phyloP scores from a whole-genome alignment of 2,329 filamentous ascomycete genomes.

The Verticillium nubilum region DNA sequence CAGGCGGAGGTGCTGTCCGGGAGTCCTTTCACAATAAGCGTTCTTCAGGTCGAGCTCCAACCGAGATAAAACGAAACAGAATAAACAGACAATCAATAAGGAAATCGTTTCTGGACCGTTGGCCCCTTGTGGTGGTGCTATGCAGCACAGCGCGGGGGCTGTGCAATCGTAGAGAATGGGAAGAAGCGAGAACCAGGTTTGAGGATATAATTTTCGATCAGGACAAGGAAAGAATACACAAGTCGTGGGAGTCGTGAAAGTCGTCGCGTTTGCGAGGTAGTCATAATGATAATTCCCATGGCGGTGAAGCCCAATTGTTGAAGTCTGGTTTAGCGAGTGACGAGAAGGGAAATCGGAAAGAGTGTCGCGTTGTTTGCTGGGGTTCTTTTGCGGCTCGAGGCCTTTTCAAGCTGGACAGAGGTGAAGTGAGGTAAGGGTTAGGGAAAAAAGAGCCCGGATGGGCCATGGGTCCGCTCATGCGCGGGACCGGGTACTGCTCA shows the following conservation, averaged over 20 bases:
- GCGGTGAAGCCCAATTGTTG: slow-evolving; percentile 3
- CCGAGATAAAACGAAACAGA: not conserved
- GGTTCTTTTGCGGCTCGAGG: too few species aligned
- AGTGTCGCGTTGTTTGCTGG: not conserved
- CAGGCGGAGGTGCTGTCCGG: not conserved
- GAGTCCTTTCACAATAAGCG: not conserved
- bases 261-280: slow-evolving; percentile 13
- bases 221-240: not conserved
- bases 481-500: slow-evolving; percentile 29
- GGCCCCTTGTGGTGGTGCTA: not conserved
- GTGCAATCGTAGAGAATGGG: slow-evolving; percentile 10
- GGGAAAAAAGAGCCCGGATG: not conserved
- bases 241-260: slow-evolving; percentile 13
- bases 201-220: slow-evolving; percentile 7
- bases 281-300: slow-evolving; percentile 9
- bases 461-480: slow-evolving; percentile 16
- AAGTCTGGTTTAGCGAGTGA: slow-evolving; percentile 1
- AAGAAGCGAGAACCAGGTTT: not conserved
- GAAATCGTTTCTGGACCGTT: slow-evolving; percentile 2
- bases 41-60: not conserved
- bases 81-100: not conserved
- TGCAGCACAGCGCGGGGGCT: slow-evolving; percentile 8
- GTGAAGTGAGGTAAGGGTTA: not conserved
- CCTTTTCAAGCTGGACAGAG: not conserved
- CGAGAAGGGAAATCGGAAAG: slow-evolving; percentile 3